Base-by-base conservation (phyloP, 2,329 filamentous ascomycete genomes). In the Lasiodiplodia sp. region DNA sequence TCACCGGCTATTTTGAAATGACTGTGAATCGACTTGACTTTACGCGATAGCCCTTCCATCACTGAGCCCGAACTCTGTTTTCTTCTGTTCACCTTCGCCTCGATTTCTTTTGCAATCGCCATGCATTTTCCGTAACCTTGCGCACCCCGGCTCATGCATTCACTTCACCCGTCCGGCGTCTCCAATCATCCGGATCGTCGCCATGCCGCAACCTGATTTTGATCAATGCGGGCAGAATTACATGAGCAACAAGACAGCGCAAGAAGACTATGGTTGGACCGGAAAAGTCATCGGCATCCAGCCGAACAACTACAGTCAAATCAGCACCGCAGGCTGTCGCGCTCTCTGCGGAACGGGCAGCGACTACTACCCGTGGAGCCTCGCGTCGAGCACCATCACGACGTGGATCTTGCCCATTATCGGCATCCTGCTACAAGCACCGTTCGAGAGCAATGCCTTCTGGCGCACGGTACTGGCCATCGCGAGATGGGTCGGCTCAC, bases 401-500 rank as follows among this genome's bases (percentile, higher is more conserved):
- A 81, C 79, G 4, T 82, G 80, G 79, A 75, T 82, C 10, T 66
- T 82, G 6, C 80, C 80, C 0, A 72, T 81, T 6, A 72, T 81
- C 0, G 79, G 80, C 18, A 78, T 79, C 2, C 66, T 82, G 1
- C 69, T 81, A 1, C 80, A 82, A 67, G 80, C 79, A 18, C 80
- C 80, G 0, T 82, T 81, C 66, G 79, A 80, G 52, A 81, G 80
- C 70, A 82, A 82, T 69, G 74, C 74, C 2, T 74, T 77, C 52
- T 74, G 70, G 69, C 70, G 73, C n/a, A 82, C 80, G 1, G 8
- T 80, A 1, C 70, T 79, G 12, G 79, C 79, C 6, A 76, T 80
- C 23, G 71, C 74, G 2, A 71, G 79, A 55, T 82, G 79, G 79
- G 71, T 79, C 1, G 79, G 80, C 2, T 78, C 75, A 37, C 79